Evolutionary conservation across 2,329 filamentous ascomycete species (phyloP).

Genomic region (Sordariomycetes sp.): DNA sequence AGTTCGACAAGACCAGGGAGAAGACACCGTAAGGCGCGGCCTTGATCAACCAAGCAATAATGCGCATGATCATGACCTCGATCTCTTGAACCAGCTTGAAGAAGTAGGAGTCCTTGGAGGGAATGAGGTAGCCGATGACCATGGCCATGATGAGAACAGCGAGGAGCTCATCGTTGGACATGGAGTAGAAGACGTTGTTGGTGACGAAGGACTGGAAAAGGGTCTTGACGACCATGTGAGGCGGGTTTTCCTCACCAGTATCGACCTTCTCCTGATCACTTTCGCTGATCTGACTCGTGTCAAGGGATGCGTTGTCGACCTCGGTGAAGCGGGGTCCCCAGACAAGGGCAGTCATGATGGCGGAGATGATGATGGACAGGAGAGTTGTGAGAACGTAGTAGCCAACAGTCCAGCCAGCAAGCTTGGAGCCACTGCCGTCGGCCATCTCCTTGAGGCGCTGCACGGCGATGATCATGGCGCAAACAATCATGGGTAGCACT

Average conservation of each 20-base stretch:
- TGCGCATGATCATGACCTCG: constrained; percentile 33
- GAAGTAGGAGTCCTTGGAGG: constrained; percentile 22
- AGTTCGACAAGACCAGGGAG: constrained; percentile 41
- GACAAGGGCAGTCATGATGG: constrained; percentile 34
- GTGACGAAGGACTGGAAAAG: constrained; percentile 41
- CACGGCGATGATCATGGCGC: constrained; percentile 41
- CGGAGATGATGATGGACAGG: constrained; percentile 35
- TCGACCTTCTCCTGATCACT: constrained; percentile 16
- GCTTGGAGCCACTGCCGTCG: constrained; percentile 22
- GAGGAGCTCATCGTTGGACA: constrained; percentile 36
- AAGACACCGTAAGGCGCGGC: constrained; percentile 42
- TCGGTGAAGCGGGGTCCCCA: constrained; percentile 35
- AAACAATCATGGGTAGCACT: constrained; percentile 43
- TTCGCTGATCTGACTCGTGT: constrained; percentile 9
- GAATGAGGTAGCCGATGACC: constrained; percentile 36
- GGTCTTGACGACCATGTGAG: constrained; percentile 33
- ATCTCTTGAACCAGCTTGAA: constrained; percentile 34
- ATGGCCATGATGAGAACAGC: constrained; percentile 35
- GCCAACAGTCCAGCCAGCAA: constrained; percentile 38
- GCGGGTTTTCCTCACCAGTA: constrained; percentile 20
- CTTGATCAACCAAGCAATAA: constrained; percentile 39
- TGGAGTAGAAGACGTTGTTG: constrained; percentile 33
- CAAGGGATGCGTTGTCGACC: constrained; percentile 22
- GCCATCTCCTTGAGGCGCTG: constrained; percentile 37
- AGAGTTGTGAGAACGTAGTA: constrained; percentile 42